phyloP scores from a whole-genome alignment of 805 yeast species.

The Wickerhamomyces hampshirensis region DNA sequence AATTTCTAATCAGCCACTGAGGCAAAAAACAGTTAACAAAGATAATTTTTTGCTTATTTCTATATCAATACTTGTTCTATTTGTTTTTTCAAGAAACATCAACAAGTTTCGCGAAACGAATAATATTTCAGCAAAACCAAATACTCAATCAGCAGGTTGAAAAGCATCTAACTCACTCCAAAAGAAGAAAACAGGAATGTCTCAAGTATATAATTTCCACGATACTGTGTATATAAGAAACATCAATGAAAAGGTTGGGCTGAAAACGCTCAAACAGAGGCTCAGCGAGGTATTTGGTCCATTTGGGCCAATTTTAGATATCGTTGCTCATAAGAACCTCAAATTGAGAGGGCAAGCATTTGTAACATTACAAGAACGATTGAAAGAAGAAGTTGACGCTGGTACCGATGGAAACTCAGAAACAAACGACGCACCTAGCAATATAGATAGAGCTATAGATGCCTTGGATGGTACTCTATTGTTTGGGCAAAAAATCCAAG shows the following conservation, averaged over 20 bases:
- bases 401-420: conserved; percentile 18
- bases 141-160: too few species aligned
- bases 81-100: too few species aligned
- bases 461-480: conserved; percentile 16
- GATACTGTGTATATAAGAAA: conserved; percentile 52
- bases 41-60: too few species aligned
- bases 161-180: too few species aligned
- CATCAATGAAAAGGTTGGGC: conserved; percentile 62
- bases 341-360: conserved; percentile 81
- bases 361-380: conserved; percentile 48
- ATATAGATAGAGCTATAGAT: conserved; percentile 15
- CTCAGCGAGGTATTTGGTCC: conserved; percentile 38
- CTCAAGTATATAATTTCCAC: neutral
- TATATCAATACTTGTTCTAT: too few species aligned
- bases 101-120: too few species aligned
- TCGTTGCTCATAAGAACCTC: conserved; percentile 57
- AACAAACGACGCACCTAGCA: conserved; percentile 30
- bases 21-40: too few species aligned
- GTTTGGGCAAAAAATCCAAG: conserved; percentile 19
- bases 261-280: conserved; percentile 41
- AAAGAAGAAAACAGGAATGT: too few species aligned
- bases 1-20: too few species aligned
- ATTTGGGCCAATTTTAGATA: conserved; percentile 43
- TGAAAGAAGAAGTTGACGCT: neutral
- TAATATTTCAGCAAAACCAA: too few species aligned